Percentiles rank a stretch among this genome's conserved stretches.
Conservation (phyloP, 2,329 filamentous ascomycete genomes). For the Zymoseptoria tritici region DNA sequence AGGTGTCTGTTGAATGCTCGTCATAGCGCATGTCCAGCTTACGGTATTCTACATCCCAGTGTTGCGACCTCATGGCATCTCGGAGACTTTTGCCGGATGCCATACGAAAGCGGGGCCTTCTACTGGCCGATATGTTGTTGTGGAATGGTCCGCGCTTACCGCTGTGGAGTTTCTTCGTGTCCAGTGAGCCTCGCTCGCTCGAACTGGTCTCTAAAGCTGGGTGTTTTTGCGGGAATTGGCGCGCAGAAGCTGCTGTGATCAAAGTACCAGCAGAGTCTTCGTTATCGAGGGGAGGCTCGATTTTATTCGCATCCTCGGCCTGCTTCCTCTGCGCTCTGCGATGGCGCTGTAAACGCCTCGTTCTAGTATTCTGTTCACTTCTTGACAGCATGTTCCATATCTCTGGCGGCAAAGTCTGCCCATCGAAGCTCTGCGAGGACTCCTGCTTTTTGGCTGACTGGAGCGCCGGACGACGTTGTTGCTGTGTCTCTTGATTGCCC, state of each 20-base stretch:
- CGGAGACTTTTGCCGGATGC: background rate
- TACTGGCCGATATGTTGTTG: background rate
- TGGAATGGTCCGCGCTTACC: background rate
- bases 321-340: no score
- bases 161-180: background rate
- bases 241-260: no score
- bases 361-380: no score
- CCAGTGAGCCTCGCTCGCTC: background rate
- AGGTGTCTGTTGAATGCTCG: background rate
- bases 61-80: background rate
- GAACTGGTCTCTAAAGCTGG: no score
- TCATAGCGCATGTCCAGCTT: background rate
- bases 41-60: background rate
- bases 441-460: background rate
- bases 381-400: no score
- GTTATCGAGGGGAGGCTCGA: no score
- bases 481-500: background rate
- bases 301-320: no score
- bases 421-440: background rate
- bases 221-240: no score
- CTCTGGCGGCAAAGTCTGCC: no score
- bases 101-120: background rate
- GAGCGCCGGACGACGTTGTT: background rate
- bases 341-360: no score
- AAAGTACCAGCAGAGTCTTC: no score